Evolutionary conservation across 345 rosid genomes (phyloP).

Genomic region (Ceriops tagal): DNA sequence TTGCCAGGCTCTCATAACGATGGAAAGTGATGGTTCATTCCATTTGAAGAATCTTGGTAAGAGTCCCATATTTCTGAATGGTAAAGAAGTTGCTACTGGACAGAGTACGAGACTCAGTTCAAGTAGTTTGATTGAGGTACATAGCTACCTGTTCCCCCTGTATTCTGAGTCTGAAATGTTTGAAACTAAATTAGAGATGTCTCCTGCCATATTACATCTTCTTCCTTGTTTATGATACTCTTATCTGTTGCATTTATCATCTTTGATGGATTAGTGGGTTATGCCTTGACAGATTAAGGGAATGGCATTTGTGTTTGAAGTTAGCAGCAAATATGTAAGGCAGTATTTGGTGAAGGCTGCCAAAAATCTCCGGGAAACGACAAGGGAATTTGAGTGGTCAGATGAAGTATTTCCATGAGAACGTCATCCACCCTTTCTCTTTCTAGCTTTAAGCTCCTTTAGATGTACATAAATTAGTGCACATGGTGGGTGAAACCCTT

Average conservation of each 20-base stretch:
- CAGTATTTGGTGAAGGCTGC: slow-evolving; percentile 29
- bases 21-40: slow-evolving; percentile 62
- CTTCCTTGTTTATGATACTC: neutral
- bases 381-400: slow-evolving; percentile 39
- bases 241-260: neutral
- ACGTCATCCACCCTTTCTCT: slow-evolving; percentile 6
- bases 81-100: slow-evolving; percentile 47
- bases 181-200: neutral
- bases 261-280: neutral
- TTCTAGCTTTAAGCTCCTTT: neutral
- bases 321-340: slow-evolving; percentile 47
- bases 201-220: neutral
- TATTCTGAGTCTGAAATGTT: neutral
- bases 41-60: slow-evolving; percentile 64
- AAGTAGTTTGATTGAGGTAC: slow-evolving; percentile 61
- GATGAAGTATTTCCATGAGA: slow-evolving; percentile 31
- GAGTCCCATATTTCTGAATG: slow-evolving; percentile 47
- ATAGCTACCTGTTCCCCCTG: neutral
- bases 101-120: slow-evolving; percentile 36
- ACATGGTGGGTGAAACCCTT: too few species aligned
- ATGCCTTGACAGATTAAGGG: slow-evolving; percentile 44
- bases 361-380: slow-evolving; percentile 27
- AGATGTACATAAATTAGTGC: neutral
- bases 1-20: slow-evolving; percentile 59
- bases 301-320: slow-evolving; percentile 52